Conservation (phyloP, 208 protist species). For the Lotmaria passim region DNA sequence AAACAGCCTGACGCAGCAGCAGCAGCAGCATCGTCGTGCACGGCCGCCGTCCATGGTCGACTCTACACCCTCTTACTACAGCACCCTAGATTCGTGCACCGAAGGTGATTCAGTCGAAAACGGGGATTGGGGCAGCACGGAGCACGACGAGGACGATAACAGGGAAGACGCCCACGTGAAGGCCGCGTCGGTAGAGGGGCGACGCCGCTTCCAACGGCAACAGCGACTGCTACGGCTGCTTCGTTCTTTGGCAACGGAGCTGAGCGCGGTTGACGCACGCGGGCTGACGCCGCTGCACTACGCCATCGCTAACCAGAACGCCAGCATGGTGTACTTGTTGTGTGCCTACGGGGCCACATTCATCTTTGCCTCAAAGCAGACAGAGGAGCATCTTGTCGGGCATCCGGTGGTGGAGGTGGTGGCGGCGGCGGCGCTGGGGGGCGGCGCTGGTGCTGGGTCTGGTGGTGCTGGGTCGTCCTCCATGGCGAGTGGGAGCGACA, state of each 20-base stretch:
- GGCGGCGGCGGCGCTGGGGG: not conserved
- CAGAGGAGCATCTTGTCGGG: conserved; percentile 13
- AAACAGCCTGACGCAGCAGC: not conserved
- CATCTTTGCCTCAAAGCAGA: conserved; percentile 37
- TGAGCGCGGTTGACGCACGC: conserved; percentile 40
- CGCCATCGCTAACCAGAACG: conserved; percentile 53
- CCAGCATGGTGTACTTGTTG: conserved; percentile 43
- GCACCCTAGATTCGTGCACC: conserved; percentile 1
- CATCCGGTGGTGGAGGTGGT: conserved; percentile 22
- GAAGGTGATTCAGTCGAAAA: not conserved
- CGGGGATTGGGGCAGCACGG: no score
- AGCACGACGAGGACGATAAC: not conserved
- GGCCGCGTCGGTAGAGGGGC: not conserved
- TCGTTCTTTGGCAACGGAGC: conserved; percentile 19
- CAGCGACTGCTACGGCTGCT: conserved; percentile 24
- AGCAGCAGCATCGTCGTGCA: no score
- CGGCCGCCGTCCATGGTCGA: conserved; percentile 8
- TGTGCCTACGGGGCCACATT: conserved; percentile 47
- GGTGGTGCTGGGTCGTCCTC: not conserved
- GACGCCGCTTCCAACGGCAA: conserved; percentile 16
- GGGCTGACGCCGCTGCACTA: conserved; percentile 54
- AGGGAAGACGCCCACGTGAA: not conserved
- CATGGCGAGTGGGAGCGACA: not conserved
- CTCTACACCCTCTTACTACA: conserved; percentile 20
- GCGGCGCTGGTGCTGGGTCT: not conserved